These are phyloP conservation scores for Debaryomyces nepalensis DNA, from an alignment of 1,139 yeast species.

Conservation along the genomic window DNA sequence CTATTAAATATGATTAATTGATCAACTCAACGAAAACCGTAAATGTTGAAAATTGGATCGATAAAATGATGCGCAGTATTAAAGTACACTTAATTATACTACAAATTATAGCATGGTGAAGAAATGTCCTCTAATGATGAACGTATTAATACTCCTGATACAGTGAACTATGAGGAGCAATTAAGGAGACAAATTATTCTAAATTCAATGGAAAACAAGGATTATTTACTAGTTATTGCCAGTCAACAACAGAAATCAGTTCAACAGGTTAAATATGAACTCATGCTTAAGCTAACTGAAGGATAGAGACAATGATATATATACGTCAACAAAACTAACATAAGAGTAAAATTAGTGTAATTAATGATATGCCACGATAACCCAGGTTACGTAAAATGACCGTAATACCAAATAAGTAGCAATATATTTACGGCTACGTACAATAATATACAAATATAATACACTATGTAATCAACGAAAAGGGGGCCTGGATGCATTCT, in stretches of 20 bases:
- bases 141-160: slow-evolving; percentile 2
- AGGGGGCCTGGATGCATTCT: slow-evolving; percentile 23
- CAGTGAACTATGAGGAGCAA: slow-evolving; percentile 43
- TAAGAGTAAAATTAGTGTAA: no score
- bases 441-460: slow-evolving; percentile 12
- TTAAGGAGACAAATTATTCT: slow-evolving; percentile 43
- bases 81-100: no score
- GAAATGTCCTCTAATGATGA: slow-evolving; percentile 4
- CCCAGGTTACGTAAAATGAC: no score
- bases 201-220: slow-evolving; percentile 49
- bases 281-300: slow-evolving; percentile 29
- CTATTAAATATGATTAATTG: background rate
- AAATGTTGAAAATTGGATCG: background rate
- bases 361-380: no score
- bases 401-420: background rate
- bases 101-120: no score
- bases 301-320: slow-evolving; percentile 12
- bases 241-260: slow-evolving; percentile 49
- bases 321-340: background rate
- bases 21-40: background rate
- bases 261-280: slow-evolving; percentile 48
- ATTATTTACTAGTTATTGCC: slow-evolving; percentile 48
- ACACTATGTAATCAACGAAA: slow-evolving; percentile 23
- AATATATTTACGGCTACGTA: slow-evolving; percentile 4
- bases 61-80: slow-evolving; percentile 9